These are phyloP conservation scores for Aureoboletus auriporus DNA, from an alignment of 768 basidiomycete genomes.

Conservation along the genomic window DNA sequence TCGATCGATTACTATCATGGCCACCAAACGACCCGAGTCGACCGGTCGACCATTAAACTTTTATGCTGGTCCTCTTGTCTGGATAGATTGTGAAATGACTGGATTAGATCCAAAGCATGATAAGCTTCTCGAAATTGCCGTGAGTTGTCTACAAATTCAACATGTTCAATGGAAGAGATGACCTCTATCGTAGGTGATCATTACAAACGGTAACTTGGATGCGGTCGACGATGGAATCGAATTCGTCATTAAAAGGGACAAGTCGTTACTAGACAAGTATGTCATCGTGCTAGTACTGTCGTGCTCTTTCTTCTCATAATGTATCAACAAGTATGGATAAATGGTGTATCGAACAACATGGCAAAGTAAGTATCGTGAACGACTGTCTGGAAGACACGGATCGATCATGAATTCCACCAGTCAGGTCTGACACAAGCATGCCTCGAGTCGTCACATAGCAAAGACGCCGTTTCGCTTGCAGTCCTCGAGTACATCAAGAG, in stretches of 20 bases:
- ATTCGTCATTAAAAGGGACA: slow-evolving; percentile 72
- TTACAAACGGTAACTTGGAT: slow-evolving; percentile 82
- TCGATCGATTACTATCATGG: slow-evolving; percentile 5
- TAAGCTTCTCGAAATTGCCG: slow-evolving; percentile 78
- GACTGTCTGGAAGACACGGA: not conserved
- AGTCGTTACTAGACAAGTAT: slow-evolving; percentile 64
- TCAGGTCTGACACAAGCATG: slow-evolving; percentile 83
- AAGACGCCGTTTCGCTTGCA: slow-evolving; percentile 51
- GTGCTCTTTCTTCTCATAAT: not conserved
- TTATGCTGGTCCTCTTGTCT: slow-evolving; percentile 30
- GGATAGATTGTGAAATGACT: slow-evolving; percentile 91
- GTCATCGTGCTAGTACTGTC: slow-evolving; percentile 12
- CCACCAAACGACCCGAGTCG: not conserved
- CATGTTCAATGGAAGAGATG: not conserved
- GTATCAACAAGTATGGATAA: slow-evolving; percentile 62
- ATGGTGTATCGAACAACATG: slow-evolving; percentile 87
- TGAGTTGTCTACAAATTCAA: not conserved
- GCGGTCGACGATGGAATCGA: slow-evolving; percentile 77
- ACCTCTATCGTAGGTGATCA: slow-evolving; percentile 54
- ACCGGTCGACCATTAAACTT: slow-evolving; percentile 1
- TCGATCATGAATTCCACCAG: slow-evolving; percentile 32
- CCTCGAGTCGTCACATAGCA: slow-evolving; percentile 62
- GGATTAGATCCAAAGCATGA: slow-evolving; percentile 65
- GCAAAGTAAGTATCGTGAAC: slow-evolving; percentile 42
- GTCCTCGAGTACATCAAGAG: slow-evolving; percentile 78